Evolutionary conservation across 2,329 filamentous ascomycete species (phyloP).

Genomic region (Fusarium annulatum): DNA sequence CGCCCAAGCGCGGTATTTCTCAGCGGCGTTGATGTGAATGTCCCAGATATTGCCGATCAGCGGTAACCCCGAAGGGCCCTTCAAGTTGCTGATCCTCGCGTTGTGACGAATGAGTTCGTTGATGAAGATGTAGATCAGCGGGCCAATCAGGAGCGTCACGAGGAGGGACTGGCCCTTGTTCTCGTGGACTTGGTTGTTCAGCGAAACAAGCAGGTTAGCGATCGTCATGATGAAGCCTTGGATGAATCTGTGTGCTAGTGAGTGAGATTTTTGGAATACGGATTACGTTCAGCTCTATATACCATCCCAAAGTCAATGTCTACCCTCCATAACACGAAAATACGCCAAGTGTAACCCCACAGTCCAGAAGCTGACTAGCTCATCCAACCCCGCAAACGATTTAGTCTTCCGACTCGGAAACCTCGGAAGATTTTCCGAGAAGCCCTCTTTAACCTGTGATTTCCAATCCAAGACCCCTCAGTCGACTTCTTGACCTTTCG

Average conservation of each 20-base stretch:
- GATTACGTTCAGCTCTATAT: neutral
- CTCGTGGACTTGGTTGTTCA: conserved; percentile 32
- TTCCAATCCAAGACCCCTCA: neutral
- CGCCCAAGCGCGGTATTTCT: conserved; percentile 67
- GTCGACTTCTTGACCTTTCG: neutral
- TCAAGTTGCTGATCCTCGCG: conserved; percentile 58
- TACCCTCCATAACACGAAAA: neutral
- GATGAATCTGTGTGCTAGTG: neutral
- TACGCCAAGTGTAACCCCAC: neutral
- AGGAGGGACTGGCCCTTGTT: conserved; percentile 41
- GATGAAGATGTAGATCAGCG: conserved; percentile 58
- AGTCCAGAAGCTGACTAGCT: neutral
- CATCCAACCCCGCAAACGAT: neutral
- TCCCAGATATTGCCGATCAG: conserved; percentile 67
- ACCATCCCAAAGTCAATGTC: neutral
- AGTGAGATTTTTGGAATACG: neutral
- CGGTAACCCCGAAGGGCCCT: conserved; percentile 62
- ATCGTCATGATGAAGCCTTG: conserved; percentile 42
- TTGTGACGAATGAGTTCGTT: conserved; percentile 61
- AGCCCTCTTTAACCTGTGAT: neutral
- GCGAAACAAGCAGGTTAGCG: conserved; percentile 34
- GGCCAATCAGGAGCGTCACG: conserved; percentile 43
- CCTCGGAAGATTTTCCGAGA: conserved; percentile 33
- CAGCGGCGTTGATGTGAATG: conserved; percentile 65
- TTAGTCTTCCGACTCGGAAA: conserved; percentile 21